phyloP scores from a whole-genome alignment of 176 grass and related monocot genomes.

The Eremochloa ophiuroides region DNA sequence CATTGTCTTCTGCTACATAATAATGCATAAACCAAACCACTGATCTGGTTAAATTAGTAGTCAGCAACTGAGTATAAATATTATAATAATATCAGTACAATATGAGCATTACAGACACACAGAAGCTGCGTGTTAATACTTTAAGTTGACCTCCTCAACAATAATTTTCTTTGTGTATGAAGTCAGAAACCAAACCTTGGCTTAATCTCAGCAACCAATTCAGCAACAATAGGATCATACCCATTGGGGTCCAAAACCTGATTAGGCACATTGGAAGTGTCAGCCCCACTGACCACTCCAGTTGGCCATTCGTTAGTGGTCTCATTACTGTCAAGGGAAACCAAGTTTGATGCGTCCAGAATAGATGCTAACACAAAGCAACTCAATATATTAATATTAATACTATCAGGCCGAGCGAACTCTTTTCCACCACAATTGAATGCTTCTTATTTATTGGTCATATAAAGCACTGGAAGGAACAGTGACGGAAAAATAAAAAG shows the following conservation, averaged over 20 bases:
- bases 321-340: slow-evolving; percentile 52
- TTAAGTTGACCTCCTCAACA: background rate
- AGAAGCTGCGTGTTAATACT: slow-evolving; percentile 4
- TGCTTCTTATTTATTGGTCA: too few relatives aligned
- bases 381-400: background rate
- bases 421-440: too few relatives aligned
- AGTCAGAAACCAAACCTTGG: slow-evolving; percentile 56
- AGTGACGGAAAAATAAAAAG: slow-evolving; percentile 24
- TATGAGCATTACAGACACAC: background rate
- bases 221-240: slow-evolving; percentile 57
- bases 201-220: slow-evolving; percentile 78
- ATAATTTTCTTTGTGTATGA: background rate
- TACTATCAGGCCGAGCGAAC: too few relatives aligned
- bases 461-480: slow-evolving; percentile 5
- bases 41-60: background rate
- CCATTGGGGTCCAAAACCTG: slow-evolving; percentile 55
- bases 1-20: background rate
- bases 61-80: background rate
- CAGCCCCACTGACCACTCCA: slow-evolving; percentile 59
- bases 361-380: background rate
- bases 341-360: background rate
- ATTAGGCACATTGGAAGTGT: slow-evolving; percentile 46
- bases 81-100: slow-evolving; percentile 3
- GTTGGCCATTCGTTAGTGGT: slow-evolving; percentile 90
- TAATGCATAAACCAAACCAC: background rate